Evolutionary conservation across 441 rosid species (phyloP).

Genomic region (Adansonia grandidieri): DNA sequence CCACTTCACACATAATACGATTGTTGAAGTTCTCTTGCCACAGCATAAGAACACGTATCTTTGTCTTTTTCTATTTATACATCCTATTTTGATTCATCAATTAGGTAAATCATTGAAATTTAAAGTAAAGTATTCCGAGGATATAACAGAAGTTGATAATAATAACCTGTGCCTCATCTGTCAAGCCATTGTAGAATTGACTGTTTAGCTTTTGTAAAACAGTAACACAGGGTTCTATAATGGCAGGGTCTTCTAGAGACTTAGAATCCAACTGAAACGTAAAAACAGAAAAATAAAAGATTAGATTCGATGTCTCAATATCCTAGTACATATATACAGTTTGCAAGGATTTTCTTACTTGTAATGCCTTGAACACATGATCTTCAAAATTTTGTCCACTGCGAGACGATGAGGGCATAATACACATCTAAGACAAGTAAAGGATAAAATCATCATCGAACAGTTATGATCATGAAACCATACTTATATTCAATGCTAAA

Average conservation of each 20-base stretch:
- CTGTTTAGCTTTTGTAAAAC: conserved; percentile 68
- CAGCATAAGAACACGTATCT: background rate
- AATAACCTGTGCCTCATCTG: conserved; percentile 74
- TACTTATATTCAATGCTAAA: conserved; percentile 18
- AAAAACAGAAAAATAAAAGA: conserved; percentile 30
- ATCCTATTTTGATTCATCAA: conserved; percentile 14
- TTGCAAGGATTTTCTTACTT: conserved; percentile 54
- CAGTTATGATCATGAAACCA: background rate
- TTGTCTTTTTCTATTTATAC: background rate
- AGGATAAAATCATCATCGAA: conserved; percentile 32
- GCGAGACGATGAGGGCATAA: conserved; percentile 43
- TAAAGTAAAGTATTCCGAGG: conserved; percentile 3
- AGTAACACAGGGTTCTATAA: conserved; percentile 64
- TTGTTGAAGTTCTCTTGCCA: background rate
- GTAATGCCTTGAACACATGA: conserved; percentile 63
- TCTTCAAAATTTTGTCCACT: conserved; percentile 52
- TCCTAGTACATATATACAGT: conserved; percentile 20
- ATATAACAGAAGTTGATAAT: conserved; percentile 13
- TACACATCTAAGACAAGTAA: conserved; percentile 56
- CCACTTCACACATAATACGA: conserved; percentile 14
- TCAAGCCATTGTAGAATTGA: conserved; percentile 55
- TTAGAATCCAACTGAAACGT: conserved; percentile 64
- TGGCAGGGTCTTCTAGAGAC: conserved; percentile 57
- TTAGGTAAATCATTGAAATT: conserved; percentile 7
- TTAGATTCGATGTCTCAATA: conserved; percentile 20